Percentiles rank a stretch among this genome's conserved stretches.
Conservation (phyloP, 257 asterid species). For the Plectranthus barbatus region DNA sequence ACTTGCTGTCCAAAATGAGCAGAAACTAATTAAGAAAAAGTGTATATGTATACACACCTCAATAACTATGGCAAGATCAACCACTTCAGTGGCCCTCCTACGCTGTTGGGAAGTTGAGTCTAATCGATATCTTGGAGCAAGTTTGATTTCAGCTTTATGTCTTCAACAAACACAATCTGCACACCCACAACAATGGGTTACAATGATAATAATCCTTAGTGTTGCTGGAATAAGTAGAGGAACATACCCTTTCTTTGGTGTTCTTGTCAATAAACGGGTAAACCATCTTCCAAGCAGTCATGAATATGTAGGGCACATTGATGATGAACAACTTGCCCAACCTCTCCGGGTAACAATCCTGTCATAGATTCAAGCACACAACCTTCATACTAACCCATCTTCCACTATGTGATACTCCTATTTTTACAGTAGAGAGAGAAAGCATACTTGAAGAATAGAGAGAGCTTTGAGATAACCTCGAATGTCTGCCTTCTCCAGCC, state of each 20-base stretch:
- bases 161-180: constrained; percentile 80
- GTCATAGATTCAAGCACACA: neutral
- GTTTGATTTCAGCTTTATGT: constrained; percentile 40
- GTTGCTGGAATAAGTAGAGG: neutral
- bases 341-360: constrained; percentile 95
- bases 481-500: too few species aligned
- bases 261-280: too few species aligned
- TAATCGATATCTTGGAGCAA: constrained; percentile 47
- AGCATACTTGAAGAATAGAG: constrained; percentile 57
- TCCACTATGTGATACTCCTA: too few species aligned
- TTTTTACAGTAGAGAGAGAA: neutral
- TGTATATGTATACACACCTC: constrained; percentile 56
- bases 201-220: too few species aligned
- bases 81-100: constrained; percentile 71
- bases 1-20: neutral
- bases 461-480: constrained; percentile 78
- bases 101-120: constrained; percentile 51
- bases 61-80: constrained; percentile 84
- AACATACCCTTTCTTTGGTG: constrained; percentile 65
- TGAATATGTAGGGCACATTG: constrained; percentile 70
- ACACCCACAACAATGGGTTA: neutral
- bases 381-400: too few species aligned
- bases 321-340: constrained; percentile 61
- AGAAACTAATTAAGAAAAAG: neutral
- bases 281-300: constrained; percentile 92